Conservation (phyloP, 2,329 filamentous ascomycete genomes). For the Pezicula radicicola region DNA sequence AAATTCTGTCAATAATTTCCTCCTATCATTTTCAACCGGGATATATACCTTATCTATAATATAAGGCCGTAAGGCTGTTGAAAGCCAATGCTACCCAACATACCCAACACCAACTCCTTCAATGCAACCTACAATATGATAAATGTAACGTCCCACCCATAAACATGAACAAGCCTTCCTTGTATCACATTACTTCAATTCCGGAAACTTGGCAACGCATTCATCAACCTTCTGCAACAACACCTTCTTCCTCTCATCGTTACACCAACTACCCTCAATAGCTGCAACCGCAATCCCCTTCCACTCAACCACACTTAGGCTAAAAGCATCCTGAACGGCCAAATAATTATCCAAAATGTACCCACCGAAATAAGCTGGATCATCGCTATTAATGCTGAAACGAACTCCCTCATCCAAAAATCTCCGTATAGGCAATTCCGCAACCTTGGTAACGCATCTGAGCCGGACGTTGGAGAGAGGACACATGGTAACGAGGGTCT, state of each 20-base stretch:
- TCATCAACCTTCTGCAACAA: conserved; percentile 46
- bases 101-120: no score
- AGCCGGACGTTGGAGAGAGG: conserved; percentile 70
- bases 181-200: background rate
- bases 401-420: conserved; percentile 42
- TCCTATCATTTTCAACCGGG: no score
- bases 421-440: conserved; percentile 41
- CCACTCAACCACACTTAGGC: conserved; percentile 64
- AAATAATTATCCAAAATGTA: conserved; percentile 76
- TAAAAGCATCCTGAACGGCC: conserved; percentile 70
- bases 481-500: conserved; percentile 66
- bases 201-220: conserved; percentile 27
- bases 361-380: conserved; percentile 60
- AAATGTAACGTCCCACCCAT: background rate
- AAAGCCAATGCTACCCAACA: no score
- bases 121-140: background rate
- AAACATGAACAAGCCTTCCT: no score
- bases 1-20: no score
- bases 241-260: conserved; percentile 56
- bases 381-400: conserved; percentile 45
- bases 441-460: conserved; percentile 35
- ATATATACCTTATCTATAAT: no score
- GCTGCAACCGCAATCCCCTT: conserved; percentile 56
- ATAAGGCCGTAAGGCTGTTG: no score
- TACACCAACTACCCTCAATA: conserved; percentile 70